Evolutionary conservation across 2,329 filamentous ascomycete genomes (phyloP), one percentile per base, ranked within the genome.

Genomic region (Penicillium vulpinum): DNA sequence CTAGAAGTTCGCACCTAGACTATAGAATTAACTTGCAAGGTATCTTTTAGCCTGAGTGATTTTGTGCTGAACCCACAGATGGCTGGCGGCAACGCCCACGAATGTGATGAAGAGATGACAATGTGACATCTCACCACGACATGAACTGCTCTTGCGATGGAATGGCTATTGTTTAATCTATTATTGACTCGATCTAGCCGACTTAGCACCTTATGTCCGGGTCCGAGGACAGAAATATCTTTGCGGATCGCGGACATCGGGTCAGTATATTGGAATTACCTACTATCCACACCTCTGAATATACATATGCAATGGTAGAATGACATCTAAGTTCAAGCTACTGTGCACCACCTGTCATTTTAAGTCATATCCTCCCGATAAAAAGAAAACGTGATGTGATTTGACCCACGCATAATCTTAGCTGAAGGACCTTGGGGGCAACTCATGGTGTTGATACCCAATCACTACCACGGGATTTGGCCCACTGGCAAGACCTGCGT

Each of bases 371-470:
- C 3, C 16, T 40, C 29, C 7, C 38, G 5, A 5, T 11, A 22
- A 31, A 44, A 47, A 35, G n/a, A n/a, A 31, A 16, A 15, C 26
- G 9, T 21, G 21, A 18, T 49, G 31, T 15, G 44, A 46, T 35
- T 39, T 38, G 54, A 47, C 56, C 58, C 56, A 56, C 53, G 39
- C 36, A 41, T 41, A 24, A 41, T 41, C 18, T 57, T 58, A 60
- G 22, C 54, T 48, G 48, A 61, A 52, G 63, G 61, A 66, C 63
- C 63, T 65, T 66, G 63, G 62, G 51, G 53, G 56, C 47, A 60
- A 56, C 22, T 53, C 26, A 56, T 29, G 38, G 26, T 26, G 26
- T 11, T 22, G 16, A 40, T 7, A 46, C 41, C 63, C 58, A 65
- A 65, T 63, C 58, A 62, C 24, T 33, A 24, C 1, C 13, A 22